Conservation (phyloP, 495 filamentous ascomycete species). For the Talaromyces adpressus region DNA sequence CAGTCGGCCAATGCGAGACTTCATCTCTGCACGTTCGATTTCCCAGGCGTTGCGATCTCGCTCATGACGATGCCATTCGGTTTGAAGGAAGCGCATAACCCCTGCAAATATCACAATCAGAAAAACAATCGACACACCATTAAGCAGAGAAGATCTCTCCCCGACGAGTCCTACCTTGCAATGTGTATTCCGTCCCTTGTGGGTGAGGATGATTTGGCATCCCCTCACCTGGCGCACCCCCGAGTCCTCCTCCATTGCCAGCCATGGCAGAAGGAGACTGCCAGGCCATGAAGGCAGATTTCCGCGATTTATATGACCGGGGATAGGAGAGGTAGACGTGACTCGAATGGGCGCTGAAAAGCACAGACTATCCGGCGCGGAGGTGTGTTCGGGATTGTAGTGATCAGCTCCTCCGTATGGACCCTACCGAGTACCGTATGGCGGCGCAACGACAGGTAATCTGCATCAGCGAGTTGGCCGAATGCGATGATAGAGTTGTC, state of each 20-base stretch:
- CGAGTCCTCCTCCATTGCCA: conserved; percentile 50
- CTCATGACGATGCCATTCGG: conserved; percentile 98
- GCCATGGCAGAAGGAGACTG: conserved; percentile 59
- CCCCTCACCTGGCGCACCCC: conserved; percentile 45
- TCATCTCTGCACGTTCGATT: conserved; percentile 98
- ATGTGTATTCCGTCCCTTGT: conserved; percentile 92
- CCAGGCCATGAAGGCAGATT: conserved; percentile 45
- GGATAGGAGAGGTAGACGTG: not conserved
- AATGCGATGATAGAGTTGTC: not conserved
- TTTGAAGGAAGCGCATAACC: conserved; percentile 98
- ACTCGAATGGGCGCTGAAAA: not conserved
- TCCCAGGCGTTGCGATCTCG: conserved; percentile 98
- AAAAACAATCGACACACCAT: not conserved
- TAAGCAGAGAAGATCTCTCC: not conserved
- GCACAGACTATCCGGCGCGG: conserved; percentile 2
- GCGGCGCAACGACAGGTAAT: not conserved
- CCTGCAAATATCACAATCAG: conserved; percentile 42
- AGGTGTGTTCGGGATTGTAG: not conserved
- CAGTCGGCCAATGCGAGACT: conserved; percentile 89
- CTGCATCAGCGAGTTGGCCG: not conserved
- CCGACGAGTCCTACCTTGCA: conserved; percentile 63
- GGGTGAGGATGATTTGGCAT: conserved; percentile 52
- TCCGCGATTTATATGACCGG: not conserved
- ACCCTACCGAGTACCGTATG: not conserved
- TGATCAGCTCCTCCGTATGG: conserved; percentile 2